phyloP scores from a whole-genome alignment of 371 early-diverging fungal genomes.

The Actinomucor elegans region DNA sequence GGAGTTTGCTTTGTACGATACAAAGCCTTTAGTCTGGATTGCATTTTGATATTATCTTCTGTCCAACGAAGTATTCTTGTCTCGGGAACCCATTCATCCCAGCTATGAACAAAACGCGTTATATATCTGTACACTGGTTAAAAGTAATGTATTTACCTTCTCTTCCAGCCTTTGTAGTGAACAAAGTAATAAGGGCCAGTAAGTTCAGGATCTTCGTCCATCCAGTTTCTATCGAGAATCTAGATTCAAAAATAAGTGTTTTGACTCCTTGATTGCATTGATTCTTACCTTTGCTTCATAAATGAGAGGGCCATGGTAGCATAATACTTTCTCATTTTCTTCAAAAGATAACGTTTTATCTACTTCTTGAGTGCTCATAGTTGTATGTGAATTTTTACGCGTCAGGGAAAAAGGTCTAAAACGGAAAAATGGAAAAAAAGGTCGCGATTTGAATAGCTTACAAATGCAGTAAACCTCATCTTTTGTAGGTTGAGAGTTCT shows the following conservation, averaged over 20 bases:
- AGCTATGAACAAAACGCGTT: slow-evolving; percentile 51
- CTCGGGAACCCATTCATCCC: slow-evolving; percentile 99
- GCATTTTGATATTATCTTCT: slow-evolving; percentile 81
- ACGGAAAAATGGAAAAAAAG: no score
- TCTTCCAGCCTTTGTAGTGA: slow-evolving; percentile 98
- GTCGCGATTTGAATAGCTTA: no score
- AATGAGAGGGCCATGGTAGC: slow-evolving; percentile 93
- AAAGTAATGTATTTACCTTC: slow-evolving; percentile 63
- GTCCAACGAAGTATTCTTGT: slow-evolving; percentile 80
- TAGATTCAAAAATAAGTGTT: slow-evolving; percentile 4
- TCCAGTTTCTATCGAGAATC: slow-evolving; percentile 33
- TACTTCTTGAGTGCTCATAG: background rate
- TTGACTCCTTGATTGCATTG: background rate
- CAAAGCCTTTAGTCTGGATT: slow-evolving; percentile 70
- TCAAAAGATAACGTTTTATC: slow-evolving; percentile 26
- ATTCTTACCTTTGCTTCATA: slow-evolving; percentile 94
- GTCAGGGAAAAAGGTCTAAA: no score
- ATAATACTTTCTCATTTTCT: slow-evolving; percentile 82
- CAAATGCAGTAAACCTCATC: no score
- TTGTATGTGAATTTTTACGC: background rate
- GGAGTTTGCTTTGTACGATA: slow-evolving; percentile 19
- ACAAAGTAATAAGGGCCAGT: slow-evolving; percentile 88
- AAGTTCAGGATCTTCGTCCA: slow-evolving; percentile 36
- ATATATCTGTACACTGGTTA: background rate
- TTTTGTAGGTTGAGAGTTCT: no score